These are phyloP conservation scores for Colletotrichum australisinense DNA, from an alignment of 2,329 filamentous ascomycete genomes.

Conservation along the genomic window DNA sequence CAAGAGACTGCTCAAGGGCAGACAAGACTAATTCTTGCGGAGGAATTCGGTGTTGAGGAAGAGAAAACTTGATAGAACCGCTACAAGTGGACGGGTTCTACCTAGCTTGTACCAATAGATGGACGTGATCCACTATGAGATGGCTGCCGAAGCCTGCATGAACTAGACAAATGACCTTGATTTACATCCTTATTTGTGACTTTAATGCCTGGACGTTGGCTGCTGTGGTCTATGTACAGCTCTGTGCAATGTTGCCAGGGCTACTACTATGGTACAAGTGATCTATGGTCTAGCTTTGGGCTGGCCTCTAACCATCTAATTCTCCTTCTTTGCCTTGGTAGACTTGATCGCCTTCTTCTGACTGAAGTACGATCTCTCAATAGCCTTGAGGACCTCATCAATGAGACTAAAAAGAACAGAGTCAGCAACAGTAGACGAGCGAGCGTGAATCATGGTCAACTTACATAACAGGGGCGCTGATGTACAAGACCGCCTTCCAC, in stretches of 20 bases:
- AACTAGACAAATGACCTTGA: conserved; percentile 33
- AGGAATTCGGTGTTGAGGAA: not conserved
- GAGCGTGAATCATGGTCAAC: conserved; percentile 48
- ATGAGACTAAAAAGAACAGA: conserved; percentile 68
- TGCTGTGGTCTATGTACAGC: conserved; percentile 29
- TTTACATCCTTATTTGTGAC: conserved; percentile 4
- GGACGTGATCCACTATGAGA: conserved; percentile 38
- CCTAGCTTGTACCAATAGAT: conserved; percentile 50
- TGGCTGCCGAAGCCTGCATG: conserved; percentile 27
- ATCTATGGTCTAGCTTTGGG: conserved; percentile 44
- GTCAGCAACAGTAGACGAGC: not conserved
- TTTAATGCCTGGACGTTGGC: conserved; percentile 10
- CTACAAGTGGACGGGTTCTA: conserved; percentile 36
- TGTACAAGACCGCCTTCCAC: conserved; percentile 90
- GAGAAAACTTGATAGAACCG: conserved; percentile 28
- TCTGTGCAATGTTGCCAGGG: conserved; percentile 32
- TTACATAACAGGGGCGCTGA: conserved; percentile 94
- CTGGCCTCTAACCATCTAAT: conserved; percentile 49
- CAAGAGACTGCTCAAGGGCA: conserved; percentile 96
- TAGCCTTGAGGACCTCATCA: conserved; percentile 84
- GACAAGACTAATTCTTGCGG: conserved; percentile 78
- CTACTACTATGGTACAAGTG: conserved; percentile 41
- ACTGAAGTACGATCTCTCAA: conserved; percentile 77
- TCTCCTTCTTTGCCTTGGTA: conserved; percentile 64
- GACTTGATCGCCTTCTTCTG: conserved; percentile 56